These are phyloP conservation scores for Suhomyces panamericanus DNA, from an alignment of 1,139 yeast genomes.

Conservation along the genomic window DNA sequence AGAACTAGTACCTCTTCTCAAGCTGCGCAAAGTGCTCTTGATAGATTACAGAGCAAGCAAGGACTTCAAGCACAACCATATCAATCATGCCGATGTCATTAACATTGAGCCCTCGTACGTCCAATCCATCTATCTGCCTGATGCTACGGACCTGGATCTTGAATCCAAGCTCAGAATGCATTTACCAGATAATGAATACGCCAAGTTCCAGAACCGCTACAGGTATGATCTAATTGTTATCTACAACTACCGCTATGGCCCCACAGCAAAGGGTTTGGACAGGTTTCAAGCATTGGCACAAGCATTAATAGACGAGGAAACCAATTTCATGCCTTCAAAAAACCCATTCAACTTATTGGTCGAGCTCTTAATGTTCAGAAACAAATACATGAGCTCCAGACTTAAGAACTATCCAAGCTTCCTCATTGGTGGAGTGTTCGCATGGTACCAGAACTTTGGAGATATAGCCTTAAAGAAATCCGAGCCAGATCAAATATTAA, in stretches of 20 bases:
- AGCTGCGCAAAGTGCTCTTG: constrained; percentile 37
- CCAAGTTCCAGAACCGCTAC: constrained; percentile 51
- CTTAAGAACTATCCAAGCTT: constrained; percentile 37
- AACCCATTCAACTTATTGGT: constrained; percentile 52
- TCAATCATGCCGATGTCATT: constrained; percentile 53
- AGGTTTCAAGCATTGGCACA: constrained; percentile 30
- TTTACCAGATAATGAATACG: constrained; percentile 55
- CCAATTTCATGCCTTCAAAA: constrained; percentile 22
- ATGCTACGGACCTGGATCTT: constrained; percentile 56
- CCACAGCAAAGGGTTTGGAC: constrained; percentile 19
- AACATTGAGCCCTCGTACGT: constrained; percentile 70
- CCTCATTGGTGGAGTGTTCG: constrained; percentile 44
- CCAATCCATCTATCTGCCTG: constrained; percentile 22
- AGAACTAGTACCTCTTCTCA: constrained; percentile 23
- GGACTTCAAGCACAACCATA: constrained; percentile 60
- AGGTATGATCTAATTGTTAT: constrained; percentile 61
- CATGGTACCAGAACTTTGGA: constrained; percentile 39
- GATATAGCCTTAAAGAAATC: constrained; percentile 28
- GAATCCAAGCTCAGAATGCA: constrained; percentile 56
- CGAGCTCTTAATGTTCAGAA: constrained; percentile 47
- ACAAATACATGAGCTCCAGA: constrained; percentile 39
- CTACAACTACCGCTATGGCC: constrained; percentile 49
- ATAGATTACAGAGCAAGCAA: constrained; percentile 67
- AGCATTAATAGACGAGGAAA: constrained; percentile 22
- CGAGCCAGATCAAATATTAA: constrained; percentile 14